phyloP scores from a whole-genome alignment of 2,329 filamentous ascomycete species.

The Podosphaera leucotricha region DNA sequence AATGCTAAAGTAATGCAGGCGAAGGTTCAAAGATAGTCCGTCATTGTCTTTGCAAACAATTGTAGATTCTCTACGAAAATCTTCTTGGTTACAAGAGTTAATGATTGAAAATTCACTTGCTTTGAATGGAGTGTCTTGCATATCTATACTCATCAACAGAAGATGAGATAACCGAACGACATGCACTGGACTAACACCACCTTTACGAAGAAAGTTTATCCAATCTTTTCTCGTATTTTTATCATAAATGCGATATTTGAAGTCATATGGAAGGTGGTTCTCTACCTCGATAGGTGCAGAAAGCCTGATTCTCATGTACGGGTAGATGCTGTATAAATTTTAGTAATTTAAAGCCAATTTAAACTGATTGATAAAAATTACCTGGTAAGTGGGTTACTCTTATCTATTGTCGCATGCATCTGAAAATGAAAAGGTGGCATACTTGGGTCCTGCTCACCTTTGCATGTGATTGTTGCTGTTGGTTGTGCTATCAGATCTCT shows the following conservation, averaged over 20 bases:
- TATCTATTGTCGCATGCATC: slow-evolving; percentile 67
- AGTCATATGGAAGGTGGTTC: slow-evolving; percentile 87
- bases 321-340: slow-evolving; percentile 46
- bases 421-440: slow-evolving; percentile 86
- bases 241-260: slow-evolving; percentile 98
- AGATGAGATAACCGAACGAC: slow-evolving; percentile 91
- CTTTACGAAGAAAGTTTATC: slow-evolving; percentile 94
- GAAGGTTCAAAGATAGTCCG: slow-evolving; percentile 55
- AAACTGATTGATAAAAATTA: slow-evolving; percentile 17
- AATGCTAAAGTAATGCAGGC: slow-evolving; percentile 73
- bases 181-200: slow-evolving; percentile 89
- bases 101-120: slow-evolving; percentile 94
- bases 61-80: slow-evolving; percentile 64
- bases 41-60: slow-evolving; percentile 68
- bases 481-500: slow-evolving; percentile 67
- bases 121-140: slow-evolving; percentile 90
- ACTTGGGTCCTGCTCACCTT: slow-evolving; percentile 57
- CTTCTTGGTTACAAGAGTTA: slow-evolving; percentile 68
- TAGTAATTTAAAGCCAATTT: slow-evolving; percentile 8
- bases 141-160: slow-evolving; percentile 74
- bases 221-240: slow-evolving; percentile 97
- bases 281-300: slow-evolving; percentile 86
- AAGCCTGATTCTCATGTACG: slow-evolving; percentile 80
- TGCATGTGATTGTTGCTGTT: slow-evolving; percentile 70
- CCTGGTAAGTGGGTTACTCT: slow-evolving; percentile 57